Conservation (phyloP, 306 rosid species). For the Quercus wislizeni region DNA sequence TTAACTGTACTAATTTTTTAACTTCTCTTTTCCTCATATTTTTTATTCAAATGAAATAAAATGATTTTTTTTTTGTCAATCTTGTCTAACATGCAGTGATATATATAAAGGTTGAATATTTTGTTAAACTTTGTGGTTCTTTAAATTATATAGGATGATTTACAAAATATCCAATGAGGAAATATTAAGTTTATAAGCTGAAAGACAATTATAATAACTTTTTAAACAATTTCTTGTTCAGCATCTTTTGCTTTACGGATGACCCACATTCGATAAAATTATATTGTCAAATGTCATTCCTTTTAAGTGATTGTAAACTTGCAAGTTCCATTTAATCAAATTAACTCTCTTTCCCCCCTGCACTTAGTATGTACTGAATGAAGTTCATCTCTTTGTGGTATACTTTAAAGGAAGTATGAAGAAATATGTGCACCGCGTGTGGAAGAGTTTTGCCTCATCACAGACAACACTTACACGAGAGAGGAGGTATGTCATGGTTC, state of each 20-base stretch:
- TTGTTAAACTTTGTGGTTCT: not conserved
- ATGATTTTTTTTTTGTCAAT: not conserved
- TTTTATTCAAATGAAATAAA: not conserved
- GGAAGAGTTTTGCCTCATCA: conserved; percentile 65
- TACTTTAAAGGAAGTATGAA: conserved; percentile 52
- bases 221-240: not conserved
- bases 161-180: not conserved
- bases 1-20: not conserved
- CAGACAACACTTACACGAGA: conserved; percentile 59
- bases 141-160: not conserved
- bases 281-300: not conserved
- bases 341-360: not conserved
- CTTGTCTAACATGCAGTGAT: not conserved
- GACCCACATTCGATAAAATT: not conserved
- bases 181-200: not conserved
- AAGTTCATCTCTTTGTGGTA: conserved; percentile 12
- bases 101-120: not conserved
- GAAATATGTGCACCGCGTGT: conserved; percentile 60
- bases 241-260: not conserved
- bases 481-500: conserved; percentile 43
- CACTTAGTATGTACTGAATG: not conserved
- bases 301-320: not conserved
- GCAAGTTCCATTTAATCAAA: not conserved
- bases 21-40: not conserved
- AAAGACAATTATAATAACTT: not conserved